These are phyloP conservation scores for Ustilago crameri DNA, from an alignment of 1,284 basidiomycete genomes.

Conservation along the genomic window DNA sequence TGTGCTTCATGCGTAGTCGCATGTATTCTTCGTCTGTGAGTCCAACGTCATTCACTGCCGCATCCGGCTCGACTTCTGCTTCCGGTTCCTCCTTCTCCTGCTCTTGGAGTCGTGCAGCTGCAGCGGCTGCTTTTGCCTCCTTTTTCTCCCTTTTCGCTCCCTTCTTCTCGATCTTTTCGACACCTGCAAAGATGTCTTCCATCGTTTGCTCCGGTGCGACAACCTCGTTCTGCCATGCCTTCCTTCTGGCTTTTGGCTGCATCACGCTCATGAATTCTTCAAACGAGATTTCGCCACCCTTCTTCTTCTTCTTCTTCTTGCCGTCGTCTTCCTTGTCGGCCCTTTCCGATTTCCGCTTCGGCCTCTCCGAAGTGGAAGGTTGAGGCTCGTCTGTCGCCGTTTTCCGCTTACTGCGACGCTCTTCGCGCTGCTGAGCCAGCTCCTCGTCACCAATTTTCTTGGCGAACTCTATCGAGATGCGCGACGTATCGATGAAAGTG, in stretches of 20 bases:
- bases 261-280: slow-evolving; percentile 66
- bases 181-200: slow-evolving; percentile 28
- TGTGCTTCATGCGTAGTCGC: slow-evolving; percentile 68
- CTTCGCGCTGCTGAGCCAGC: slow-evolving; percentile 39
- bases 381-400: slow-evolving; percentile 14
- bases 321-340: slow-evolving; percentile 9
- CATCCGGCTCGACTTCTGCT: slow-evolving; percentile 45
- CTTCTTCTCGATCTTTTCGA: slow-evolving; percentile 30
- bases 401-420: slow-evolving; percentile 30
- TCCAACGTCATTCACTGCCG: slow-evolving; percentile 54
- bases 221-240: slow-evolving; percentile 65
- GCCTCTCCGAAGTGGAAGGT: slow-evolving; percentile 8
- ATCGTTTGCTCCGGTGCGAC: slow-evolving; percentile 33
- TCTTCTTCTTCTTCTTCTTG: slow-evolving; percentile 22
- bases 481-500: slow-evolving; percentile 74
- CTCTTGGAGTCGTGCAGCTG: slow-evolving; percentile 10
- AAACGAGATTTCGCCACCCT: slow-evolving; percentile 56
- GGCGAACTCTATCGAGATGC: slow-evolving; percentile 81
- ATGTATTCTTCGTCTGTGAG: slow-evolving; percentile 69
- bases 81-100: background rate
- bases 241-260: slow-evolving; percentile 63
- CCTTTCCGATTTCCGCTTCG: slow-evolving; percentile 24
- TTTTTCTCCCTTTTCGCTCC: slow-evolving; percentile 40
- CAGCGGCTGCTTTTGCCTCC: slow-evolving; percentile 20
- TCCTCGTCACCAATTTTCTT: slow-evolving; percentile 70